phyloP scores from a whole-genome alignment of 1,139 yeast species.

The Taphrina pruni region DNA sequence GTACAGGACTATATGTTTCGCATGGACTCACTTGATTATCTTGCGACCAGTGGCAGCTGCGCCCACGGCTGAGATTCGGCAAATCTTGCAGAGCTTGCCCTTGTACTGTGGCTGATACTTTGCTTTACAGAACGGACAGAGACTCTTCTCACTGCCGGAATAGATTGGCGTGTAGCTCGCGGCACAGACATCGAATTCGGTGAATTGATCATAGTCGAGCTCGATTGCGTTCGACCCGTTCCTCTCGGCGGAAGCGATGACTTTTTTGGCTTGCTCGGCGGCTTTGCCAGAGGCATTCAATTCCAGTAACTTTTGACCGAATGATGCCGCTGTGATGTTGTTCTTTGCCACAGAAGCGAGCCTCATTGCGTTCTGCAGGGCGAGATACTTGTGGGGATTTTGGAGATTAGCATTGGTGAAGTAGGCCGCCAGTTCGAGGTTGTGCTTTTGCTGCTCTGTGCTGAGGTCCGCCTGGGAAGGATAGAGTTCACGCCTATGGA shows the following conservation, averaged over 20 bases:
- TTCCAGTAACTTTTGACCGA: slow-evolving; percentile 81
- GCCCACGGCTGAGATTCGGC: slow-evolving; percentile 80
- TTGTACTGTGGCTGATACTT: slow-evolving; percentile 76
- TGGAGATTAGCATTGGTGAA: slow-evolving; percentile 85
- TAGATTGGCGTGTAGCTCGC: slow-evolving; percentile 87
- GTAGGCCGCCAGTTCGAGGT: slow-evolving; percentile 92
- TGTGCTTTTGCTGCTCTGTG: slow-evolving; percentile 74
- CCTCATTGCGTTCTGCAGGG: slow-evolving; percentile 93
- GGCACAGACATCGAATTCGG: slow-evolving; percentile 89
- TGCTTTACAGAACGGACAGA: slow-evolving; percentile 92
- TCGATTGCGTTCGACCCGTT: slow-evolving; percentile 84
- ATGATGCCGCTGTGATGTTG: slow-evolving; percentile 84
- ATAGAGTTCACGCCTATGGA: slow-evolving; percentile 74
- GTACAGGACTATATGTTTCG: no score
- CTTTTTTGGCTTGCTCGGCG: slow-evolving; percentile 79
- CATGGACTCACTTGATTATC: slow-evolving; percentile 15
- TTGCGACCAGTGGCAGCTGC: slow-evolving; percentile 85
- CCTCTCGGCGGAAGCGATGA: slow-evolving; percentile 78
- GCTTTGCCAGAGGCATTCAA: slow-evolving; percentile 73
- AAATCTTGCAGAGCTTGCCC: slow-evolving; percentile 79
- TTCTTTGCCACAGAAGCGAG: slow-evolving; percentile 88
- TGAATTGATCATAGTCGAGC: slow-evolving; percentile 86
- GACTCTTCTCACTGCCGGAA: slow-evolving; percentile 68
- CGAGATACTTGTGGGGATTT: slow-evolving; percentile 81
- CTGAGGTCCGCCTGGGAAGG: slow-evolving; percentile 51